Percentiles rank a stretch among this genome's conserved stretches.
Evolutionary conservation across 2,329 filamentous ascomycete species (phyloP).

Genomic region (Ilyonectria sp.): DNA sequence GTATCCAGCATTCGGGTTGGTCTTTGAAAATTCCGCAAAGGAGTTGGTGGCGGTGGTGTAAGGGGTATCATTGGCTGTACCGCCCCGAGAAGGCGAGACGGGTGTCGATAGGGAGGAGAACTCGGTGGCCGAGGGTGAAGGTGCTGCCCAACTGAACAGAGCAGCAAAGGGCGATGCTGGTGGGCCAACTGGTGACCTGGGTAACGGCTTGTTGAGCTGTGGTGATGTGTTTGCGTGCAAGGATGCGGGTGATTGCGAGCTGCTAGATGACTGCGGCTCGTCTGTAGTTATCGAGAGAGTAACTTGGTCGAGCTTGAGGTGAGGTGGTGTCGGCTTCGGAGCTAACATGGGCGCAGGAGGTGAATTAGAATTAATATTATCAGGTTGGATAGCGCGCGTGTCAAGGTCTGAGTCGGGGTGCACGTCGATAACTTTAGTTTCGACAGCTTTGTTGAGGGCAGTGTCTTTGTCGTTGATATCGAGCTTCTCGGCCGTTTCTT

Average conservation of each 20-base stretch:
- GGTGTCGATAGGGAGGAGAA: constrained; percentile 70
- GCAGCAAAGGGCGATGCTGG: constrained; percentile 63
- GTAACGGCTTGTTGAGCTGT: constrained; percentile 68
- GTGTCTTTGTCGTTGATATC: constrained; percentile 43
- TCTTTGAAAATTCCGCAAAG: constrained; percentile 55
- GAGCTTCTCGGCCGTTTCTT: constrained; percentile 42
- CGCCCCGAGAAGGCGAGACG: constrained; percentile 59
- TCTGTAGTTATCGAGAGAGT: constrained; percentile 51
- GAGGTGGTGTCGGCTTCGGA: constrained; percentile 66
- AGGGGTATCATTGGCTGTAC: constrained; percentile 51
- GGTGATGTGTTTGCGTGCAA: constrained; percentile 49
- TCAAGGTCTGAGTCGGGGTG: constrained; percentile 42
- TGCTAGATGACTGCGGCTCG: constrained; percentile 43
- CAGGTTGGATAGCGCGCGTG: constrained; percentile 44
- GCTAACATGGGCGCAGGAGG: constrained; percentile 64
- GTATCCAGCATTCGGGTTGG: constrained; percentile 64
- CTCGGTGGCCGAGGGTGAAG: constrained; percentile 64
- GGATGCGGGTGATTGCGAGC: constrained; percentile 49
- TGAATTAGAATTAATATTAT: constrained; percentile 56
- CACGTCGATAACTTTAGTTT: constrained; percentile 19
- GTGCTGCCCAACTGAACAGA: constrained; percentile 68
- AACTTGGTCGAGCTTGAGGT: constrained; percentile 65
- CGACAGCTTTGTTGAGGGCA: constrained; percentile 39
- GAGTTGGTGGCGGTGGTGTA: constrained; percentile 45
- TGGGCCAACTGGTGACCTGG: constrained; percentile 64